These are phyloP conservation scores for Globisporangium paroecandrum DNA, from an alignment of 352 stramenopile genomes.

Conservation along the genomic window DNA sequence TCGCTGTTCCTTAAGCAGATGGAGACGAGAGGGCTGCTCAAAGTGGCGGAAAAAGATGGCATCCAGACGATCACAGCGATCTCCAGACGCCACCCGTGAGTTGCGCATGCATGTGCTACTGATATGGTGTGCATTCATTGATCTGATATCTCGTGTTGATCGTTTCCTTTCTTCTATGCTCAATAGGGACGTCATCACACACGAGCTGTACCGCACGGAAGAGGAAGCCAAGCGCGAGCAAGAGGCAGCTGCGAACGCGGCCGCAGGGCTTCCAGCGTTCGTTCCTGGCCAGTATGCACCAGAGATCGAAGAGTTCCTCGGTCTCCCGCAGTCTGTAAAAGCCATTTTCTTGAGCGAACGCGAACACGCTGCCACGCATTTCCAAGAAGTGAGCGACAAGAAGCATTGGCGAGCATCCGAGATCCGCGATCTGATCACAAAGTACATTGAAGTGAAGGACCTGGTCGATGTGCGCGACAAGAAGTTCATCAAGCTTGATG, in stretches of 20 bases:
- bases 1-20: conserved; percentile 74
- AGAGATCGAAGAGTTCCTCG: conserved; percentile 64
- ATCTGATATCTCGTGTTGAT: not conserved
- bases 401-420: conserved; percentile 54
- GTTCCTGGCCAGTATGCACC: conserved; percentile 59
- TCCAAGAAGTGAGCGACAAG: conserved; percentile 27
- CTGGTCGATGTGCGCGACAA: conserved; percentile 62
- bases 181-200: conserved; percentile 50
- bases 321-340: conserved; percentile 53
- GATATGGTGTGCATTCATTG: no score
- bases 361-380: conserved; percentile 20
- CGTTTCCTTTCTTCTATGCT: not conserved
- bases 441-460: conserved; percentile 54
- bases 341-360: conserved; percentile 37
- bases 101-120: no score
- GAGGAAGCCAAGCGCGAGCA: conserved; percentile 52
- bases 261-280: conserved; percentile 37
- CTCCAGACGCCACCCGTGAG: conserved; percentile 62
- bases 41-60: conserved; percentile 63
- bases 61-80: conserved; percentile 78
- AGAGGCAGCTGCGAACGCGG: conserved; percentile 33
- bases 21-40: conserved; percentile 46
- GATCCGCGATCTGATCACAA: conserved; percentile 52
- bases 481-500: conserved; percentile 68
- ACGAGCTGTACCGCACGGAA: conserved; percentile 49